Evolutionary conservation across 148 eudicot species (phyloP), one percentile per base, ranked within the genome.

Genomic region (Arctostaphylos glauca): DNA sequence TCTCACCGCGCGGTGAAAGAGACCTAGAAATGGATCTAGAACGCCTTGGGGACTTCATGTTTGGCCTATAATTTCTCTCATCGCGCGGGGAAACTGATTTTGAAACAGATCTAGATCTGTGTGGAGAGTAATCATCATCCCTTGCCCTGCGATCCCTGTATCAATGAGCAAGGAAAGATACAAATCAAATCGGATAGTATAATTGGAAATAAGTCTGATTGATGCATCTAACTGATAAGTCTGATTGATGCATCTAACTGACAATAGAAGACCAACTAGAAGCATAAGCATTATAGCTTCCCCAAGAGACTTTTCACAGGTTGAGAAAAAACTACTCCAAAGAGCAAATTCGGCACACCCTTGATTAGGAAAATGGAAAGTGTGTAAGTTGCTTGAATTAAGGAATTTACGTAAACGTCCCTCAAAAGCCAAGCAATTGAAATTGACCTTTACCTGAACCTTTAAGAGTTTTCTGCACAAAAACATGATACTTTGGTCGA

Each of bases 381-480:
- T 55, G 47, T 48, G 48, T 47, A 53, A 80, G 38, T 81, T 53
- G 54, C 56, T 43, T 8, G 78, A 41, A 53, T 47, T 16, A n/a
- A 23, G 62, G 44, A 72, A 48, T 58, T 43, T 53, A 76, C 66
- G 43, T 46, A 59, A 7, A 77, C 58, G 49, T 84, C 83, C 81
- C 72, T 47, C 74, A 70, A 82, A 83, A 81, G 81, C 87, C 86
- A 83, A 81, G 66, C 76, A 81, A 71, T 75, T 76, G 84, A 88
- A 89, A 80, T 88, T 83, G 86, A 86, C 89, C 88, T 90, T 93
- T 93, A 95, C 98, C 98, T 93, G 97, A 80, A 86, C 84, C 87
- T 86, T 90, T 84, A 84, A 84, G 87, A 89, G 86, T 78, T 87
- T 90, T 87, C 90, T 49, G 88, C 86, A 87, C 87, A 87, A 90